Evolutionary conservation across 2,329 filamentous ascomycete species (phyloP).

Genomic region (Akanthomyces muscarius): DNA sequence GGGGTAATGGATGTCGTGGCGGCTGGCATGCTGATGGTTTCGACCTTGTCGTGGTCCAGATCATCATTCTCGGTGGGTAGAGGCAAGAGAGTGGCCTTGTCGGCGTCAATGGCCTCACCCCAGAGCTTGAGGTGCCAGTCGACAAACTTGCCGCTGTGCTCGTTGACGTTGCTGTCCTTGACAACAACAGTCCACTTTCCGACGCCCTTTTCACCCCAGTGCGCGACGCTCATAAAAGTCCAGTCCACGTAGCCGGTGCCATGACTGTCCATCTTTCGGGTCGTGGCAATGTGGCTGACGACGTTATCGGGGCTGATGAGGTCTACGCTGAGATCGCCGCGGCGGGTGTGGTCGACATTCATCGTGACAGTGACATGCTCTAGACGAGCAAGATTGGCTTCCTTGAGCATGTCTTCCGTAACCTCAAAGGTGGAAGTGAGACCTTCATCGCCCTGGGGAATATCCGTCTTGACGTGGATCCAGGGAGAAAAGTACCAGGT

Average conservation of each 20-base stretch:
- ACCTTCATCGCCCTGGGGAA: slow-evolving; percentile 81
- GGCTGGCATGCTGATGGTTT: slow-evolving; percentile 36
- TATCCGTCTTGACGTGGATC: slow-evolving; percentile 80
- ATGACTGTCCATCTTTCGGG: slow-evolving; percentile 65
- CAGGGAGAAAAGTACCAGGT: slow-evolving; percentile 93
- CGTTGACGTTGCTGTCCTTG: slow-evolving; percentile 77
- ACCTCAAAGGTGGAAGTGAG: slow-evolving; percentile 78
- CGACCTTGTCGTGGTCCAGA: slow-evolving; percentile 70
- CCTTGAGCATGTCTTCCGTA: slow-evolving; percentile 72
- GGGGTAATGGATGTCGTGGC: slow-evolving; percentile 45
- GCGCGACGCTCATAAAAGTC: slow-evolving; percentile 98
- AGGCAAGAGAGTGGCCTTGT: slow-evolving; percentile 69
- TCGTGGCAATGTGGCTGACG: slow-evolving; percentile 76
- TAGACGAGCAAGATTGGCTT: slow-evolving; percentile 77
- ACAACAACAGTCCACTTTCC: slow-evolving; percentile 90
- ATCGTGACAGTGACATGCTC: slow-evolving; percentile 98
- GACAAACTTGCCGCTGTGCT: slow-evolving; percentile 70
- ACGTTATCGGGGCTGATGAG: slow-evolving; percentile 78
- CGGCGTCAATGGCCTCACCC: slow-evolving; percentile 79
- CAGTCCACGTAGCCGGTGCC: slow-evolving; percentile 78
- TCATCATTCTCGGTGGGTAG: slow-evolving; percentile 82
- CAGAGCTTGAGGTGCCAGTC: slow-evolving; percentile 95
- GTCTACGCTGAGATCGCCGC: slow-evolving; percentile 91
- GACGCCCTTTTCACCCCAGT: slow-evolving; percentile 87
- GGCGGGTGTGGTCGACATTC: slow-evolving; percentile 83